These are phyloP conservation scores for Aotearoamyces nothofagi DNA, from an alignment of 2,329 filamentous ascomycete species.

Conservation along the genomic window DNA sequence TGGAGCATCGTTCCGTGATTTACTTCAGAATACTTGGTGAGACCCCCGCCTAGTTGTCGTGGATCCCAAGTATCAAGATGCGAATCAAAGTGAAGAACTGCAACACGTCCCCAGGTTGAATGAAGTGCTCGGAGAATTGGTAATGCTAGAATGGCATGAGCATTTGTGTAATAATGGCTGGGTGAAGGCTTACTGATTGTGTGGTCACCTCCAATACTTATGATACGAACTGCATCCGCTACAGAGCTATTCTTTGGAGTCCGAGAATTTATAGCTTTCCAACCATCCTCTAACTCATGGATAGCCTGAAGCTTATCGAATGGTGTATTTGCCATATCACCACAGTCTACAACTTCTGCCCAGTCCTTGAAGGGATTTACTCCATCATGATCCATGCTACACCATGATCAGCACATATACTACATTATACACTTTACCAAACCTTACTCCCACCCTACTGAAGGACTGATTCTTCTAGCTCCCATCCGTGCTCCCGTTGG, in stretches of 20 bases:
- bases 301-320: conserved; percentile 16
- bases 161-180: not conserved
- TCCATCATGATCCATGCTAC: conserved; percentile 15
- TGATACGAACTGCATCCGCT: conserved; percentile 12
- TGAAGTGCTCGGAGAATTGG: conserved; percentile 16
- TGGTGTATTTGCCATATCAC: conserved; percentile 16
- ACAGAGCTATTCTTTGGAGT: conserved; percentile 13
- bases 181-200: conserved; percentile 14
- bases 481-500: conserved; percentile 16
- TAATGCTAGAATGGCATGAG: conserved; percentile 9
- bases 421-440: conserved; percentile 2
- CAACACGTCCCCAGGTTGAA: conserved; percentile 15
- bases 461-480: conserved; percentile 11
- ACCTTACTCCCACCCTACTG: conserved; percentile 13
- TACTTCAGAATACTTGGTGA: conserved; percentile 15
- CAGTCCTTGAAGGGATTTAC: conserved; percentile 16
- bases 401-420: not conserved
- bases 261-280: conserved; percentile 10
- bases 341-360: conserved; percentile 16
- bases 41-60: conserved; percentile 14
- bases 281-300: conserved; percentile 14
- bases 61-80: conserved; percentile 19
- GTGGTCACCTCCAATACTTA: conserved; percentile 17
- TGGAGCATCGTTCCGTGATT: conserved; percentile 20
- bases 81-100: conserved; percentile 17